Conservation (phyloP, 176 grass and related monocot species). For the Calamus simplicifolius region DNA sequence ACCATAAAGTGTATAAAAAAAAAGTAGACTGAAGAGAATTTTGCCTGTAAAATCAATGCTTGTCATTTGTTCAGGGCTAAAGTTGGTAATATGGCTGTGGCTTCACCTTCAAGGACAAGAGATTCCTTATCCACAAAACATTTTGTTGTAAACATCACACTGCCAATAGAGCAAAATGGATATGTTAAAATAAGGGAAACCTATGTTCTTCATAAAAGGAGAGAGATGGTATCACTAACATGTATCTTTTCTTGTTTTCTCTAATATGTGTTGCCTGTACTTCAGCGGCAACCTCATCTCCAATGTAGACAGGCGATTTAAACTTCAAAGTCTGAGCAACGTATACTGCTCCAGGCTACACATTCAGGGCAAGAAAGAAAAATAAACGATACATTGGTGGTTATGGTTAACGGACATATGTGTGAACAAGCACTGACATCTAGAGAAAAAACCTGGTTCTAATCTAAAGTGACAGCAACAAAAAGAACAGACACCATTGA, state of each 20-base stretch:
- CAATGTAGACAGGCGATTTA: conserved; percentile 42
- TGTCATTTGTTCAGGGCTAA: conserved; percentile 14
- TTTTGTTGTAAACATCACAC: conserved; percentile 55
- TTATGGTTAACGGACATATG: no score
- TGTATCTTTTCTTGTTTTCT: conserved; percentile 22
- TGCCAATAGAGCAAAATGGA: conserved; percentile 8
- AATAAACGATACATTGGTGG: no score
- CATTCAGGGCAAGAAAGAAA: background rate
- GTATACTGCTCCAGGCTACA: conserved; percentile 51
- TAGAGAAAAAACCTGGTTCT: no score
- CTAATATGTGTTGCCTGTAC: conserved; percentile 38
- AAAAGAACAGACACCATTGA: no score
- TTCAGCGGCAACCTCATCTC: conserved; percentile 39
- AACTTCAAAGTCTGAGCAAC: conserved; percentile 48
- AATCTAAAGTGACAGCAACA: no score
- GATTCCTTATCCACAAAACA: conserved; percentile 35
- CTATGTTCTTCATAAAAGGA: no score
- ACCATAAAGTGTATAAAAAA: no score
- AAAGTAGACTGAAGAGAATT: no score
- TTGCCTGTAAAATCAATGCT: background rate
- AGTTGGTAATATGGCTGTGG: conserved; percentile 42
- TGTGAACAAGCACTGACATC: no score
- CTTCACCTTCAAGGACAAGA: conserved; percentile 45
- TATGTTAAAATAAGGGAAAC: background rate
- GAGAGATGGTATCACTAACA: conserved; percentile 16